Evolutionary conservation across 1,139 yeast species (phyloP).

Genomic region (Suhomyces terraborum): DNA sequence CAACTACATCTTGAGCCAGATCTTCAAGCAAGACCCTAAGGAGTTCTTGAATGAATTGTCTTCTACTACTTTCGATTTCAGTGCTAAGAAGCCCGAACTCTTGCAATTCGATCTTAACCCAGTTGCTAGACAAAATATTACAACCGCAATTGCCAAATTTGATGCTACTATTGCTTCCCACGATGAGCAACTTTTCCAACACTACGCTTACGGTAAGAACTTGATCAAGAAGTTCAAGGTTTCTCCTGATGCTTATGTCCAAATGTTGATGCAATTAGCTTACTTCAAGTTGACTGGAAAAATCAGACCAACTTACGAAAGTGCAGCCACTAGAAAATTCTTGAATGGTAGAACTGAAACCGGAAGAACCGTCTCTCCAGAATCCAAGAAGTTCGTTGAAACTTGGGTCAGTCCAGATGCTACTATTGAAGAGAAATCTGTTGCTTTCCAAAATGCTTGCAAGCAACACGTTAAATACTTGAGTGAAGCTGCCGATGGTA

Average conservation of each 20-base stretch:
- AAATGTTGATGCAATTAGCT: conserved; percentile 74
- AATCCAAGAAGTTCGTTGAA: conserved; percentile 70
- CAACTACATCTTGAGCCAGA: conserved; percentile 66
- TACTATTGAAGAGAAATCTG: conserved; percentile 58
- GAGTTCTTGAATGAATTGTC: conserved; percentile 31
- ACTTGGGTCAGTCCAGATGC: conserved; percentile 70
- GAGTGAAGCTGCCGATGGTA: conserved; percentile 78
- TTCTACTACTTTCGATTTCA: conserved; percentile 18
- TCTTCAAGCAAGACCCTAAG: conserved; percentile 48
- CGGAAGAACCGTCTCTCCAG: conserved; percentile 82
- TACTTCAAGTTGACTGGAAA: conserved; percentile 80
- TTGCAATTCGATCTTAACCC: conserved; percentile 54
- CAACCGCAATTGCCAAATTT: conserved; percentile 57
- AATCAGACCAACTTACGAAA: conserved; percentile 89
- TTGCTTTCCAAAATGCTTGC: conserved; percentile 72
- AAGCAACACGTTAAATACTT: conserved; percentile 76
- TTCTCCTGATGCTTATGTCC: conserved; percentile 79
- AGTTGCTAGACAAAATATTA: conserved; percentile 53
- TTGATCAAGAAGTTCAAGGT: conserved; percentile 67
- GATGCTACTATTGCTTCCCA: conserved; percentile 53
- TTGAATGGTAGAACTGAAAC: conserved; percentile 96
- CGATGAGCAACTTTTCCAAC: conserved; percentile 68
- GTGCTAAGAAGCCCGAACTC: conserved; percentile 24
- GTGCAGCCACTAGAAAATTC: conserved; percentile 90
- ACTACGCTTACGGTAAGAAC: conserved; percentile 70